Conservation (phyloP, 805 yeast genomes). For the Saccharomycopsis sp. region DNA sequence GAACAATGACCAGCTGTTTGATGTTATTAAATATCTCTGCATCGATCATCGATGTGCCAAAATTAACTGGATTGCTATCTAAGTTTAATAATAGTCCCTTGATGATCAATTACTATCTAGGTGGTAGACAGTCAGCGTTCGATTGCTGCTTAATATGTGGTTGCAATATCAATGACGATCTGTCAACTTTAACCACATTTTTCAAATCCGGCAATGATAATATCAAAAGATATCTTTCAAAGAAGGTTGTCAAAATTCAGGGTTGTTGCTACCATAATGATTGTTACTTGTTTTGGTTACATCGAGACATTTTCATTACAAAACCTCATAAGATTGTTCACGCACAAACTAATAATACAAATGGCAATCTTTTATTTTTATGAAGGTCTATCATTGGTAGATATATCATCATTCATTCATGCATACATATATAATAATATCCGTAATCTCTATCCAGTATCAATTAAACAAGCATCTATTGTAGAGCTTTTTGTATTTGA, state of each 20-base stretch:
- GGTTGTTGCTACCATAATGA: not conserved
- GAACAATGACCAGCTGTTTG: not conserved
- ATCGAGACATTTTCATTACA: not conserved
- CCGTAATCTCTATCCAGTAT: no score
- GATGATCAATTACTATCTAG: not conserved
- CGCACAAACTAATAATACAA: not conserved
- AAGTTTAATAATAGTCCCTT: not conserved
- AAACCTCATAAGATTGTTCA: not conserved
- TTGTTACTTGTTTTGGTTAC: not conserved
- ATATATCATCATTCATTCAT: not conserved
- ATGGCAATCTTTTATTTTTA: not conserved
- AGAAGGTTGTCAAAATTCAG: not conserved
- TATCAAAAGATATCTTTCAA: not conserved
- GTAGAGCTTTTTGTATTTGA: not conserved
- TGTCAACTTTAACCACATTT: not conserved
- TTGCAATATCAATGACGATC: not conserved
- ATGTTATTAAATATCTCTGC: constrained; percentile 1
- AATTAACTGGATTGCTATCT: not conserved
- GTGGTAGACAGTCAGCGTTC: not conserved
- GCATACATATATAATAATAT: not conserved
- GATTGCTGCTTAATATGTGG: not conserved
- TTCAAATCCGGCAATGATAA: not conserved
- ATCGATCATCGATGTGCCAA: not conserved
- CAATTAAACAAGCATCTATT: not conserved
- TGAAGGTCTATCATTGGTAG: not conserved